Evolutionary conservation across 441 rosid genomes (phyloP).

Genomic region (Theobroma grandiflorum): DNA sequence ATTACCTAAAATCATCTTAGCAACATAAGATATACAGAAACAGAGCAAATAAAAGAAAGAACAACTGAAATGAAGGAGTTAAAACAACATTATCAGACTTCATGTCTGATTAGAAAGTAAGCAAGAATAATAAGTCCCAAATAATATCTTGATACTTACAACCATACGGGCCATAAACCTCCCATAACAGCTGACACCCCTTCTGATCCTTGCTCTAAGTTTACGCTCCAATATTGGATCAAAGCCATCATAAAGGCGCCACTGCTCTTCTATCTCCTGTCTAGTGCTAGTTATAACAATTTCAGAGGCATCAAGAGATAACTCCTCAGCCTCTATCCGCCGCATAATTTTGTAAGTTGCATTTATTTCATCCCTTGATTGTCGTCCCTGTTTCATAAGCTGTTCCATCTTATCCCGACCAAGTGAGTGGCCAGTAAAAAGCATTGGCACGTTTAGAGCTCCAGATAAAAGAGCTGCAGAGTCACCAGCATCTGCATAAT

Average conservation of each 20-base stretch:
- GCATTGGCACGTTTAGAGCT: slow-evolving; percentile 94
- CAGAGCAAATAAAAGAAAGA: slow-evolving; percentile 12
- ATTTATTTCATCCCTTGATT: slow-evolving; percentile 84
- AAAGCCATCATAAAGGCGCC: slow-evolving; percentile 96
- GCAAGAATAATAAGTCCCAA: background rate
- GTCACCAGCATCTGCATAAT: slow-evolving; percentile 98
- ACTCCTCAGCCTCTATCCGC: slow-evolving; percentile 93
- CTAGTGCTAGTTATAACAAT: slow-evolving; percentile 88
- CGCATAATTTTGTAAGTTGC: slow-evolving; percentile 86
- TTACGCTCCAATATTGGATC: slow-evolving; percentile 81
- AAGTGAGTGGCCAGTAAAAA: slow-evolving; percentile 96
- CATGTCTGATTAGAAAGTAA: background rate
- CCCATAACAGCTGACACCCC: slow-evolving; percentile 87
- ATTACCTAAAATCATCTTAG: slow-evolving; percentile 58
- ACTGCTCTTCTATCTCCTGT: slow-evolving; percentile 94
- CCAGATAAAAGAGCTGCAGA: slow-evolving; percentile 95
- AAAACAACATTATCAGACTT: background rate
- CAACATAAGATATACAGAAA: background rate
- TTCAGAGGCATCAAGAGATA: slow-evolving; percentile 89
- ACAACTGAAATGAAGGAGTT: background rate
- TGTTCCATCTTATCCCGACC: slow-evolving; percentile 96
- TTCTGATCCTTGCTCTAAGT: slow-evolving; percentile 89
- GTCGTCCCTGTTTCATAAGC: slow-evolving; percentile 83
- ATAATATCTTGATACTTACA: slow-evolving; percentile 58
- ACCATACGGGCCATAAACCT: slow-evolving; percentile 92